A percentile compares a stretch with the other conserved stretches of the same genome.
Conservation (phyloP, 495 filamentous ascomycete genomes). For the Cenococcum geophilum region DNA sequence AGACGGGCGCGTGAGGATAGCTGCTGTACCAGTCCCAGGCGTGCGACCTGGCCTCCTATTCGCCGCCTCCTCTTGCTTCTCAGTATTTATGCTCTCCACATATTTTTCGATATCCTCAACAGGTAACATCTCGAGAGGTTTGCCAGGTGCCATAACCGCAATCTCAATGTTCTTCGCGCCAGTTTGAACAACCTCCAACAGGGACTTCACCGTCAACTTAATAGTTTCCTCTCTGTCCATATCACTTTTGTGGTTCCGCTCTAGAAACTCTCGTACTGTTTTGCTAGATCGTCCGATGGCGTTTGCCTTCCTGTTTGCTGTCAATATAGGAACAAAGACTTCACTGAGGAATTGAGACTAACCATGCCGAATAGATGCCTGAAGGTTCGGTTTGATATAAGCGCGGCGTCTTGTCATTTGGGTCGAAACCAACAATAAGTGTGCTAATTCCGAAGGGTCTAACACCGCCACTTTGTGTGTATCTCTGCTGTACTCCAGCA, state of each 20-base stretch:
- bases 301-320: conserved; percentile 80
- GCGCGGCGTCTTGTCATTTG: conserved; percentile 73
- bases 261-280: conserved; percentile 95
- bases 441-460: conserved; percentile 97
- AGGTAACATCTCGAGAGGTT: conserved; percentile 86
- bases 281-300: conserved; percentile 97
- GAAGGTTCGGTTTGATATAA: conserved; percentile 98
- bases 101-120: conserved; percentile 93
- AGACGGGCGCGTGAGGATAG: conserved; percentile 65
- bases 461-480: conserved; percentile 97
- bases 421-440: conserved; percentile 93
- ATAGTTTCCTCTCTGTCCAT: conserved; percentile 97
- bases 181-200: conserved; percentile 96
- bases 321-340: conserved; percentile 4
- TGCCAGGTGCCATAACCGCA: conserved; percentile 94
- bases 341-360: conserved; percentile 30
- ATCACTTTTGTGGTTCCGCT: conserved; percentile 93
- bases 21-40: conserved; percentile 67
- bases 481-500: conserved; percentile 93
- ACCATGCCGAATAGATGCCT: conserved; percentile 98
- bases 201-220: conserved; percentile 92
- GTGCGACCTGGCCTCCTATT: conserved; percentile 87
- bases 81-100: conserved; percentile 96
- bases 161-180: conserved; percentile 99
- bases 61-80: conserved; percentile 97